phyloP scores from a whole-genome alignment of 805 yeast species.

The Brettanomyces custersianus region DNA sequence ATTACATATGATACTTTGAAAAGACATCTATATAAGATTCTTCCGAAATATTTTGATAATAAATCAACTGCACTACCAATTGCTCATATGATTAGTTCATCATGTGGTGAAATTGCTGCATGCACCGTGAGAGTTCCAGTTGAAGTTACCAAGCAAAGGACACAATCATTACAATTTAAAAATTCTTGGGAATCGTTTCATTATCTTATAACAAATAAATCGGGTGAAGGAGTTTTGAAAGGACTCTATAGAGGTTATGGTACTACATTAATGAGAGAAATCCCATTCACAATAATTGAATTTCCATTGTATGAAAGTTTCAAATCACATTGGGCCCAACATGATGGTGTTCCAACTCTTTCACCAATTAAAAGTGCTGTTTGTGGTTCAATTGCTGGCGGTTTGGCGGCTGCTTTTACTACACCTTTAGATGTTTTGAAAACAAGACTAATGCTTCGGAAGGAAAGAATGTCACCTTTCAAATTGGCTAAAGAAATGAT shows the following conservation, averaged over 20 bases:
- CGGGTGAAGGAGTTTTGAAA: conserved; percentile 68
- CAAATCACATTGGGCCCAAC: conserved; percentile 50
- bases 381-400: conserved; percentile 79
- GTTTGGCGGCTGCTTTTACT: conserved; percentile 71
- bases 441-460: conserved; percentile 76
- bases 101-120: conserved; percentile 87
- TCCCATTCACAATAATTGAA: conserved; percentile 93
- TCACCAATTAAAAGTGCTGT: conserved; percentile 72
- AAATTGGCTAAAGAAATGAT: conserved; percentile 43
- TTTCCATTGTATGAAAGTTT: conserved; percentile 87
- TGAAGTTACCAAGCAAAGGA: conserved; percentile 90
- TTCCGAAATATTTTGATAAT: conserved; percentile 15
- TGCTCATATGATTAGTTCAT: conserved; percentile 82
- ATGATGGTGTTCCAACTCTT: conserved; percentile 30
- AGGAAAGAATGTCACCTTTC: conserved; percentile 36
- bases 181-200: conserved; percentile 62
- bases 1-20: conserved; percentile 80
- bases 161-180: conserved; percentile 60
- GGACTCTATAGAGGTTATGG: conserved; percentile 92
- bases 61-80: conserved; percentile 25
- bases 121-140: conserved; percentile 94
- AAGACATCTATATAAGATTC: conserved; percentile 14
- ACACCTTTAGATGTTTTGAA: conserved; percentile 76
- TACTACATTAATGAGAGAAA: conserved; percentile 88
- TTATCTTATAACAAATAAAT: conserved; percentile 48